phyloP scores from a whole-genome alignment of 495 filamentous ascomycete genomes.

The Tuber indicum region DNA sequence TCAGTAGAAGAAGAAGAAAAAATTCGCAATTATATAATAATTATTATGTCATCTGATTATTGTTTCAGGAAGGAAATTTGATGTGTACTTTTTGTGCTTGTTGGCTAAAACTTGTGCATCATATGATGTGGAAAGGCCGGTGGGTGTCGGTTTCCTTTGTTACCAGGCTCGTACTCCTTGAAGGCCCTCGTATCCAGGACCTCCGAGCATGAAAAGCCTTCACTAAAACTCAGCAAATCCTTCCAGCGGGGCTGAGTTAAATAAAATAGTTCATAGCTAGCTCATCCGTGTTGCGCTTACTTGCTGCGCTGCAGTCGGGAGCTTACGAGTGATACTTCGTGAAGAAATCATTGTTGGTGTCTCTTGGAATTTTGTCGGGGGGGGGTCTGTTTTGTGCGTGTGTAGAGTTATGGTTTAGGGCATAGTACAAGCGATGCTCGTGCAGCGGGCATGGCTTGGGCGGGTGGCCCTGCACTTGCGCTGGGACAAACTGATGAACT shows the following conservation, averaged over 20 bases:
- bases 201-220: not conserved
- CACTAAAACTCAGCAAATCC: not conserved
- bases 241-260: not conserved
- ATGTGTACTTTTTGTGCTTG: too few relatives aligned
- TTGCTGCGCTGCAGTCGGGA: not conserved
- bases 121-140: too few relatives aligned
- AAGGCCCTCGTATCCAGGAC: not conserved
- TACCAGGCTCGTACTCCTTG: not conserved
- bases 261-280: not conserved
- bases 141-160: too few relatives aligned
- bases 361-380: not conserved
- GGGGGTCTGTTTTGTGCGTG: not conserved
- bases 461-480: not conserved
- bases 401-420: not conserved
- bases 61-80: too few relatives aligned
- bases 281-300: not conserved
- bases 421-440: too few relatives aligned
- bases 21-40: too few relatives aligned
- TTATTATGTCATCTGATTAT: too few relatives aligned
- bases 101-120: too few relatives aligned
- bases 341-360: not conserved
- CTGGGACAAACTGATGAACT: not conserved
- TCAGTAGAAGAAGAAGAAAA: too few relatives aligned
- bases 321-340: not conserved
- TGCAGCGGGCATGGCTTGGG: not conserved